Base-by-base conservation (phyloP, 108 stramenopile genomes). In the Cyclotella cryptica region DNA sequence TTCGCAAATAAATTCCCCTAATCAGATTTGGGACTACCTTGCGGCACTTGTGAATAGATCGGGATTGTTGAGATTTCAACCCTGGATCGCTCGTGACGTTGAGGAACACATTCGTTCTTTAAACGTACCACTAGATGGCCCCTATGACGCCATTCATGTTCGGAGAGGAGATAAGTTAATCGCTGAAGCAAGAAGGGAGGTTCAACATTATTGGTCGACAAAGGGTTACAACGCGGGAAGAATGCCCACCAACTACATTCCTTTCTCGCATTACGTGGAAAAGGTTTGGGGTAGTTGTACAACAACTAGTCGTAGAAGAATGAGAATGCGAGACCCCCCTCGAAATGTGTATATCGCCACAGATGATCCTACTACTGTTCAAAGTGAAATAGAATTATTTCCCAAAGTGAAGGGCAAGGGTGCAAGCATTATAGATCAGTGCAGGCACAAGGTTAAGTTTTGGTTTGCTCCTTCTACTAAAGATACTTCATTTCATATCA, bases 371-470 rank as follows among this genome's bases (percentile, higher is more conserved):
- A n/a, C 24, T 0, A 59, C 39, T 6, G 54, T 81, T 41, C 19
- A 42, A 26, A 53, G 52, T 10, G 81, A 83, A 55, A 61, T 84
- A 15, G 27, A 64, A 10, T 77, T 86, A 39, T 80, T 94, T 10
- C 86, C 88, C 44, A 88, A 92, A 84, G 60, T 61, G 3, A 92
- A 92, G 69, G 84, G 66, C 24, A 60, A 49, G 0, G 86, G 84
- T n/a, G 42, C 69, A 10, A 79, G 68, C 53, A 42, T 80, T n/a
- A 58, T 71, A 24, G 69, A 71, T 19, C 73, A 74, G 74, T 94
- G 93, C n/a, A 39, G 14, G 67, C 85, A 93, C 21, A 89, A 93
- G 51, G 66, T 81, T 43, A 68, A 69, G 14, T 81, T 81, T 52
- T 14, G 74, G 14, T 81, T 81, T 53, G 53, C 68, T 44, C 66